phyloP scores from a whole-genome alignment of 2,329 filamentous ascomycete species.

The Rutstroemia sp. region DNA sequence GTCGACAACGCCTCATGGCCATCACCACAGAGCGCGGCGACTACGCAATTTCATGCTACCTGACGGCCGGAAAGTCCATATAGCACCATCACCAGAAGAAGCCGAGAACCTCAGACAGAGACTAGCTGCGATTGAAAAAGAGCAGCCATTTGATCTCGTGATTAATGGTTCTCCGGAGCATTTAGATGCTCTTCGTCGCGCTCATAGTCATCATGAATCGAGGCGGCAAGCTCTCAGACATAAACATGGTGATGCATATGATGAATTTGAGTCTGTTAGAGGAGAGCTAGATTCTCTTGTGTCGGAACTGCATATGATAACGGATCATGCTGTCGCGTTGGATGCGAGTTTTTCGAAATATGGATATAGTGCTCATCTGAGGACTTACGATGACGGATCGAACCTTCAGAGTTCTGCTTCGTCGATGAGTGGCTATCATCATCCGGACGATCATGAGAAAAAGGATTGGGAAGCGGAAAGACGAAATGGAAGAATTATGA shows the following conservation, averaged over 20 bases:
- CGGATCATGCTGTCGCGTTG: slow-evolving; percentile 45
- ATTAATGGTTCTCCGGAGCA: slow-evolving; percentile 47
- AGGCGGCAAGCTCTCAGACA: slow-evolving; percentile 39
- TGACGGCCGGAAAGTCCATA: slow-evolving; percentile 47
- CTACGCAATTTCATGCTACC: slow-evolving; percentile 48
- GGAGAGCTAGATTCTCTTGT: slow-evolving; percentile 45
- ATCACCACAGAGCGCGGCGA: slow-evolving; percentile 31
- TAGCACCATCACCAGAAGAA: slow-evolving; percentile 49
- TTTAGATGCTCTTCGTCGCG: slow-evolving; percentile 38
- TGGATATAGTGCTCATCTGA: slow-evolving; percentile 52
- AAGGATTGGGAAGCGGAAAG: slow-evolving; percentile 32
- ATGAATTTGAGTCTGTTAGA: slow-evolving; percentile 49
- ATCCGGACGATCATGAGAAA: slow-evolving; percentile 26
- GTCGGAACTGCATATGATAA: slow-evolving; percentile 44
- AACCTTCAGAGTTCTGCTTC: slow-evolving; percentile 18
- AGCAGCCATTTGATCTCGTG: slow-evolving; percentile 43
- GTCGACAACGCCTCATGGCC: slow-evolving; percentile 7
- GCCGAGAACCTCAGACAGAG: slow-evolving; percentile 39
- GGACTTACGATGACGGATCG: slow-evolving; percentile 36
- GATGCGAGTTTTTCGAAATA: slow-evolving; percentile 57
- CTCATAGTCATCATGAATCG: slow-evolving; percentile 46
- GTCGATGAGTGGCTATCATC: slow-evolving; percentile 18
- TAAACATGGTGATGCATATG: slow-evolving; percentile 42
- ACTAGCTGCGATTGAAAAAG: slow-evolving; percentile 31
- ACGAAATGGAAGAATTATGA: slow-evolving; percentile 38